These are phyloP conservation scores for Microcos paniculata DNA, from an alignment of 345 rosid genomes.

Conservation along the genomic window DNA sequence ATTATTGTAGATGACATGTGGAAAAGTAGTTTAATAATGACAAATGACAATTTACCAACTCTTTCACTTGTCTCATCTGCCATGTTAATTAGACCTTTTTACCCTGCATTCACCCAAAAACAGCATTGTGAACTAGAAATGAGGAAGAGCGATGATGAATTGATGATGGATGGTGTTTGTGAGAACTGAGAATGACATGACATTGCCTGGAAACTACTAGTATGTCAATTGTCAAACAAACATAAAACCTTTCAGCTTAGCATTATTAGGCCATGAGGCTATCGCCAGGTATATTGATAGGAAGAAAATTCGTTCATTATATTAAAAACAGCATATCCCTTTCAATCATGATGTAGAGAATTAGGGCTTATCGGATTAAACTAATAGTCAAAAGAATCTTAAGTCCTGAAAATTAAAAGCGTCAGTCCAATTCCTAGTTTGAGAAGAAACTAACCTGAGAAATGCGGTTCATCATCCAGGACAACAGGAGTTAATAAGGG, in stretches of 20 bases:
- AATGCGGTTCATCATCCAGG: not conserved
- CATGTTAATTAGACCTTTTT: not conserved
- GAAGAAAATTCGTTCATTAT: not conserved
- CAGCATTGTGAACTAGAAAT: not conserved
- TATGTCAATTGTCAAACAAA: not conserved
- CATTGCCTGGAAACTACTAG: not conserved
- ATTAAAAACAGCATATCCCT: not conserved
- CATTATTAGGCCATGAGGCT: not conserved
- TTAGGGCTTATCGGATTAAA: not conserved
- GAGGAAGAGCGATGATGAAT: not conserved
- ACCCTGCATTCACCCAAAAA: constrained; percentile 1
- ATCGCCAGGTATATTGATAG: not conserved
- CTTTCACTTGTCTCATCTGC: not conserved
- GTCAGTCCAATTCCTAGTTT: not conserved
- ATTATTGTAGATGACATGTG: not conserved
- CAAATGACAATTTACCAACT: not conserved
- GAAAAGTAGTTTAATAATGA: not conserved
- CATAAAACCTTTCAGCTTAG: not conserved
- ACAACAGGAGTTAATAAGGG: constrained; percentile 30
- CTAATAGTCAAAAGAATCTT: too few relatives aligned
- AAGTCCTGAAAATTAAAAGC: too few relatives aligned
- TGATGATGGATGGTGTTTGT: too few relatives aligned
- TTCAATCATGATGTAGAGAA: not conserved
- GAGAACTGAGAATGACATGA: not conserved
- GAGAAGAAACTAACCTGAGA: constrained; percentile 1